Base-by-base conservation (phyloP, 2,329 filamentous ascomycete genomes). In the Fusarium secorum region DNA sequence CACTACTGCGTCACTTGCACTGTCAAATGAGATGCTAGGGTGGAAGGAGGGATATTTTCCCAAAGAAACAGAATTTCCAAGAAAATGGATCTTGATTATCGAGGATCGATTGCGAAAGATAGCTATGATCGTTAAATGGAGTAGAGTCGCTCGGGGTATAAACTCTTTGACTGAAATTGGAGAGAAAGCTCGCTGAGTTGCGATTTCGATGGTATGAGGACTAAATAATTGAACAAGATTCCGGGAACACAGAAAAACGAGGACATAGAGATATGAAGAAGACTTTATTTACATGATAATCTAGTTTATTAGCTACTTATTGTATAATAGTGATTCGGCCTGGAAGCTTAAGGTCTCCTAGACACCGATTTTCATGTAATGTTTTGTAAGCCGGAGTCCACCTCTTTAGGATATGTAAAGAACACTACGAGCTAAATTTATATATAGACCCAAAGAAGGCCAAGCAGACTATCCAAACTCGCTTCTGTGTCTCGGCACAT, bases 401-500 rank as follows among this genome's bases (percentile, higher is more conserved):
- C 14, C 18, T 4, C 18, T 46, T 11, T 10, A 11, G 14, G 5
- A n/a, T 3, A 17, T n/a, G 3, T 4, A 15, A 1, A 15, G 13
- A 45, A n/a, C 1, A 11, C 8, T n/a, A 15, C 18, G 9, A n/a
- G 26, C 11, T 45, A 14, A 11, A 15, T 7, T 11, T 15, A 0
- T 8, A n/a, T 6, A 4, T 5, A 11, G 1, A 28, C 0, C 8
- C 11, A 28, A 3, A 5, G 20, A n/a, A 46, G 3, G 3, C 10
- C 4, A 30, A 11, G 1, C 0, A 11, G 4, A 15, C 3, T n/a
- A 1, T 28, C 10, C 10, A 11, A 0, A 17, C 4, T 11, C 3
- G 3, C 2, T 30, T n/a, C 10, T n/a, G 44, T n/a, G 0, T 3
- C 20, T n/a, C 1, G 18, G 14, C 20, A n/a, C 10, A 8, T n/a